phyloP scores from a whole-genome alignment of 2,329 filamentous ascomycete species.

The Delphinella strobiligena region DNA sequence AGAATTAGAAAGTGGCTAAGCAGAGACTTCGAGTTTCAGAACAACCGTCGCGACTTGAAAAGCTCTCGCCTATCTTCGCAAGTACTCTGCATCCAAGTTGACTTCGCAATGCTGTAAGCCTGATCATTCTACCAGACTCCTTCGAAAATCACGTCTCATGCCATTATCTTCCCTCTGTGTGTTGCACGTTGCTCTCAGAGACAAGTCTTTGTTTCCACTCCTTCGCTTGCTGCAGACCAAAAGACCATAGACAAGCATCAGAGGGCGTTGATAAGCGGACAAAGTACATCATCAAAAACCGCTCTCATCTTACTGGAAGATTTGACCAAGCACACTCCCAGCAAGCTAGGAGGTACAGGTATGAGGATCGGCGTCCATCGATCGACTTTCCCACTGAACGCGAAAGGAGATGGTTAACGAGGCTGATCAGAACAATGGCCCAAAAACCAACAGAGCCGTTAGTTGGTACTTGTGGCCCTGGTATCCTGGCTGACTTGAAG shows the following conservation, averaged over 20 bases:
- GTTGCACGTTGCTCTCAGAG: conserved; percentile 73
- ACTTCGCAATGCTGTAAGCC: conserved; percentile 11
- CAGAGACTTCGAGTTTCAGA: conserved; percentile 9
- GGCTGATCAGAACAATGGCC: conserved; percentile 47
- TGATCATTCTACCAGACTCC: conserved; percentile 16
- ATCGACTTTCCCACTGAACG: conserved; percentile 37
- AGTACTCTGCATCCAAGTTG: conserved; percentile 6
- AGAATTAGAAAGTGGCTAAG: neutral
- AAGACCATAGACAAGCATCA: too few species aligned
- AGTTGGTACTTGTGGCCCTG: conserved; percentile 39
- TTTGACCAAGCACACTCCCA: conserved; percentile 5
- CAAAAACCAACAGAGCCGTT: conserved; percentile 35
- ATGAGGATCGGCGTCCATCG: conserved; percentile 42
- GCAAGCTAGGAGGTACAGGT: conserved; percentile 12
- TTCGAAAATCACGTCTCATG: conserved; percentile 7
- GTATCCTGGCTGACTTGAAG: conserved; percentile 12
- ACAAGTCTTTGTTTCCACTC: conserved; percentile 84
- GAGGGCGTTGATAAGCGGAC: conserved; percentile 64
- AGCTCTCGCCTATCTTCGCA: conserved; percentile 7
- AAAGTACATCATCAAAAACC: conserved; percentile 97
- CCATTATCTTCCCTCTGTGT: conserved; percentile 53
- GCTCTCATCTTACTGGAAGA: conserved; percentile 39
- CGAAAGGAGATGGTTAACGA: conserved; percentile 53
- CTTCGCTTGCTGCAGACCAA: too few species aligned
- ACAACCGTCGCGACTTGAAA: conserved; percentile 12